Conservation (phyloP, 345 rosid species). For the Eucalyptus pauciflora region DNA sequence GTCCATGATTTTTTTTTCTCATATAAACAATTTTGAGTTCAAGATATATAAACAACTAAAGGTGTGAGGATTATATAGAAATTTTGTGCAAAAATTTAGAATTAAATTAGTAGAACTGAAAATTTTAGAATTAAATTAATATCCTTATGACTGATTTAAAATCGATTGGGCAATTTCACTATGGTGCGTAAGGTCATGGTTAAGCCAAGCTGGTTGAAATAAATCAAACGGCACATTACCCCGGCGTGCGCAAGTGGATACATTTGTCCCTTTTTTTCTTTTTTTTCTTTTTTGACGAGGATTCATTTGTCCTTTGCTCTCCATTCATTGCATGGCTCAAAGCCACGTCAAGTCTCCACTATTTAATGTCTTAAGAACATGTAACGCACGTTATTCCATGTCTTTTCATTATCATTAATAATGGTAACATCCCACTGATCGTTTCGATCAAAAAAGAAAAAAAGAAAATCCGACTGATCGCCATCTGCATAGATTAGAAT, state of each 20-base stretch:
- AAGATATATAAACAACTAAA: not conserved
- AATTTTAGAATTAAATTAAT: not conserved
- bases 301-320: slow-evolving; percentile 1
- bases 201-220: not conserved
- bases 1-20: not conserved
- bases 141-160: not conserved
- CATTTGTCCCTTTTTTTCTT: too few species aligned
- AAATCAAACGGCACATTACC: not conserved
- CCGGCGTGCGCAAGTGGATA: not conserved
- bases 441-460: too few species aligned
- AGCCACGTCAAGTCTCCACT: slow-evolving; percentile 1
- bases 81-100: not conserved
- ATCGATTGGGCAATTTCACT: not conserved
- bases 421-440: not conserved
- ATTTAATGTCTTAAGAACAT: not conserved
- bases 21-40: not conserved
- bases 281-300: too few species aligned
- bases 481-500: not conserved
- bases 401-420: not conserved
- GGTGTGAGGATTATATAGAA: not conserved
- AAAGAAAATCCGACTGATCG: not conserved
- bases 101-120: not conserved
- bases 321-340: slow-evolving; percentile 4
- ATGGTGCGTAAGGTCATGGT: not conserved
- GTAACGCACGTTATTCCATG: not conserved